Percentiles rank a stretch among this genome's conserved stretches.
phyloP scores from a whole-genome alignment of 345 rosid species.

The Limnanthes douglasii region DNA sequence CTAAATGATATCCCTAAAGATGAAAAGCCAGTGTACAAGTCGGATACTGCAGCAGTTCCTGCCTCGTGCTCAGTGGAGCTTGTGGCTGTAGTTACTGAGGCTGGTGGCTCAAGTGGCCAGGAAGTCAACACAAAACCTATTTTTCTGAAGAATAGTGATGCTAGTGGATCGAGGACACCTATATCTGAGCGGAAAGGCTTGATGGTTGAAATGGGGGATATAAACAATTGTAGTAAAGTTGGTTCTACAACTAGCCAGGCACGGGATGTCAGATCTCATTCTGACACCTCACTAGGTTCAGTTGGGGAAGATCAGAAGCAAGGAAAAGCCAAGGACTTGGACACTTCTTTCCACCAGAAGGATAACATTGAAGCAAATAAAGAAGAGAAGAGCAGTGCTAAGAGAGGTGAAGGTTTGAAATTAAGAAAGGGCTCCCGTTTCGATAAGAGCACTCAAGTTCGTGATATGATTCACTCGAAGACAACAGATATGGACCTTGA shows the following conservation, averaged over 20 bases:
- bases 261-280: constrained; percentile 21
- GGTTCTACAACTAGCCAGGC: constrained; percentile 9
- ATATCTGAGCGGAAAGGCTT: constrained; percentile 15
- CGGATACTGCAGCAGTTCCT: constrained; percentile 16
- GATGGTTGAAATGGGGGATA: constrained; percentile 14
- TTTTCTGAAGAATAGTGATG: constrained; percentile 21
- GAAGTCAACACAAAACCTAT: constrained; percentile 11
- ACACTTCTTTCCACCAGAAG: constrained; percentile 16
- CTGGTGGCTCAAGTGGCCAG: constrained; percentile 16
- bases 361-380: constrained; percentile 19
- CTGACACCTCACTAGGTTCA: constrained; percentile 18
- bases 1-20: constrained; percentile 14
- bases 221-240: constrained; percentile 11
- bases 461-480: constrained; percentile 23
- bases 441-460: constrained; percentile 16
- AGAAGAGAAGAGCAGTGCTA: constrained; percentile 20
- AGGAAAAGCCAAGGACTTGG: constrained; percentile 16
- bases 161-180: constrained; percentile 18
- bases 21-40: constrained; percentile 13
- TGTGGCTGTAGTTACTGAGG: constrained; percentile 21
- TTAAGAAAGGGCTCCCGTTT: constrained; percentile 21
- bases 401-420: constrained; percentile 19
- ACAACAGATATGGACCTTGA: constrained; percentile 46
- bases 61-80: constrained; percentile 27
- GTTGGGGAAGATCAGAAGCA: constrained; percentile 19